These are phyloP conservation scores for Botrytis deweyae DNA, from an alignment of 2,329 filamentous ascomycete genomes.

Conservation along the genomic window DNA sequence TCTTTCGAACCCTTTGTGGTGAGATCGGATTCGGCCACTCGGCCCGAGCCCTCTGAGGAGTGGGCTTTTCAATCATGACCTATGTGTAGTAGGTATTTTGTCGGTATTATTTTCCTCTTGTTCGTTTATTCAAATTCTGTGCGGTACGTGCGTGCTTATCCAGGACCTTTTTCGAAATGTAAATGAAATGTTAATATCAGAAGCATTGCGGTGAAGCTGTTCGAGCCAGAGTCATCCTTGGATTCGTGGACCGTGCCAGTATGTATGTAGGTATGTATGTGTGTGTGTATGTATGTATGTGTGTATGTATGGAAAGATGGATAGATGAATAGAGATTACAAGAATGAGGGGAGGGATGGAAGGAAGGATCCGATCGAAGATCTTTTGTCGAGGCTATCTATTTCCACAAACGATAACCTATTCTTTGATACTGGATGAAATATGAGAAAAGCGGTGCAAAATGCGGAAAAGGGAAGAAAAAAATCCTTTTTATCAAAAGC, in stretches of 20 bases:
- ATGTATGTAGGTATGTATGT: neutral
- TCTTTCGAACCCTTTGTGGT: conserved; percentile 19
- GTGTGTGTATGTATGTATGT: neutral
- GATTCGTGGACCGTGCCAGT: conserved; percentile 14
- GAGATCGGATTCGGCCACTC: conserved; percentile 20
- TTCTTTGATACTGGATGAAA: neutral
- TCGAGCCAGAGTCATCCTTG: conserved; percentile 17
- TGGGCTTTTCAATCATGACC: conserved; percentile 19
- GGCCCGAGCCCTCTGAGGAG: conserved; percentile 14
- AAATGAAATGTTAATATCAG: conserved; percentile 17
- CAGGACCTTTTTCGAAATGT: conserved; percentile 16
- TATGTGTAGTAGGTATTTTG: neutral
- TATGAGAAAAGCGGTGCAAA: conserved; percentile 10
- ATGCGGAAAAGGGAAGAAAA: conserved; percentile 6
- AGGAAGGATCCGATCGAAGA: conserved; percentile 1
- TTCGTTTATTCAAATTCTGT: conserved; percentile 9
- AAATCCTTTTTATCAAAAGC: conserved; percentile 2
- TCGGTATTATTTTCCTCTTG: neutral
- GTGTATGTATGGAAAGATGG: neutral
- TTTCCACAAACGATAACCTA: neutral
- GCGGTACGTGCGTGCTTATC: conserved; percentile 15
- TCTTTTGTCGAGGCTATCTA: neutral
- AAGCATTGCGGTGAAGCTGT: conserved; percentile 18
- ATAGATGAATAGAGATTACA: neutral
- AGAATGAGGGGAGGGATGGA: neutral